These are phyloP conservation scores for Annulohypoxylon maeteangense DNA, from an alignment of 495 filamentous ascomycete species.

Conservation along the genomic window DNA sequence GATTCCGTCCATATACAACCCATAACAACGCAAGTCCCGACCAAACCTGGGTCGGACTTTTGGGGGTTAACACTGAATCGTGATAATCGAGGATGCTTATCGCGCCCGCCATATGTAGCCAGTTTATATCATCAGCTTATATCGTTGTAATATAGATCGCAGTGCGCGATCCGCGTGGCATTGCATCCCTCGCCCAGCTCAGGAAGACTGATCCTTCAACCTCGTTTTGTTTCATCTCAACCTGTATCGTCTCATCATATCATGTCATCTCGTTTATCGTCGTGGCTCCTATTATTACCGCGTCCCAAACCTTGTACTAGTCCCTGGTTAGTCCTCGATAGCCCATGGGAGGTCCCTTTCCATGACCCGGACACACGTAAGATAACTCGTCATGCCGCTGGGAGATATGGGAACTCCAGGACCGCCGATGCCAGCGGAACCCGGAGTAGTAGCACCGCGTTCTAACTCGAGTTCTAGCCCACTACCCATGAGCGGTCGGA, in stretches of 20 bases:
- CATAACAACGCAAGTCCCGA: slow-evolving; percentile 9
- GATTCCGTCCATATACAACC: slow-evolving; percentile 30
- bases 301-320: not conserved
- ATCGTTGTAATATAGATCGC: not conserved
- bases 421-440: slow-evolving; percentile 52
- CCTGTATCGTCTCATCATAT: slow-evolving; percentile 12
- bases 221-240: slow-evolving; percentile 15
- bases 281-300: not conserved
- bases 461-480: slow-evolving; percentile 78
- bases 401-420: slow-evolving; percentile 21
- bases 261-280: slow-evolving; percentile 14
- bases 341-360: slow-evolving; percentile 84
- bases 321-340: slow-evolving; percentile 44
- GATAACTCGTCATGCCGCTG: slow-evolving; percentile 67
- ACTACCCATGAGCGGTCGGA: slow-evolving; percentile 86
- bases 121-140: not conserved
- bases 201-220: slow-evolving; percentile 2
- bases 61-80: not conserved
- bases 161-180: not conserved
- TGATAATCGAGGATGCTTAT: not conserved
- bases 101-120: not conserved
- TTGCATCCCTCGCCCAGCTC: slow-evolving; percentile 14
- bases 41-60: slow-evolving; percentile 22
- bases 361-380: slow-evolving; percentile 82
- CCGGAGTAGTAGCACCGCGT: slow-evolving; percentile 27